Evolutionary conservation across 2,329 filamentous ascomycete genomes (phyloP).

Genomic region (Ceratocystis alfenasii): DNA sequence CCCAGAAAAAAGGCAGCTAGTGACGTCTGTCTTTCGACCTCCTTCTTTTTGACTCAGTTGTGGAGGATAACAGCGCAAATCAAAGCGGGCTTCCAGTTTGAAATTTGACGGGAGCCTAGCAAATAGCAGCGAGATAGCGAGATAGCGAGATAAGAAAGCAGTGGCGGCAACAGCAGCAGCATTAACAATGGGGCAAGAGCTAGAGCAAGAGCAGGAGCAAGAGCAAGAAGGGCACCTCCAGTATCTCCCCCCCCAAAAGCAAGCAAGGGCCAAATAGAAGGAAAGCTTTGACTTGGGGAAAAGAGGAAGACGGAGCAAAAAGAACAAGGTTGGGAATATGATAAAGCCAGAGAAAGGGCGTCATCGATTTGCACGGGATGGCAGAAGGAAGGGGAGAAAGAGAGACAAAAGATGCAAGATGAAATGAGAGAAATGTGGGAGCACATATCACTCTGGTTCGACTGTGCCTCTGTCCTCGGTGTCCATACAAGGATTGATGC

Average conservation of each 20-base stretch:
- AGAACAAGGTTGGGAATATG: constrained; percentile 1
- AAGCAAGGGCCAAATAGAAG: too few relatives aligned
- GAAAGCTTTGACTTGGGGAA: not conserved
- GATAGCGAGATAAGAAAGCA: not conserved
- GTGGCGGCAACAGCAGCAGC: too few relatives aligned
- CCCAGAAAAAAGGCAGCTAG: constrained; percentile 10
- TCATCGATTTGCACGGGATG: not conserved
- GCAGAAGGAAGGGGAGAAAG: not conserved
- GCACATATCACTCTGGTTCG: not conserved
- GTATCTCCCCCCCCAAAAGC: not conserved
- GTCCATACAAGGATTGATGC: not conserved
- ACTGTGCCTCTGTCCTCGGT: not conserved
- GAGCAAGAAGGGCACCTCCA: not conserved
- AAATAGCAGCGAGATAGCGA: not conserved
- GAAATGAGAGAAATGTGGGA: not conserved
- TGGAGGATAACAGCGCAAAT: not conserved
- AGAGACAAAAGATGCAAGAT: not conserved
- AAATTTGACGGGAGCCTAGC: not conserved
- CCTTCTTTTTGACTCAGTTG: not conserved
- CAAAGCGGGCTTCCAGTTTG: not conserved
- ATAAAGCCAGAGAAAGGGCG: not conserved
- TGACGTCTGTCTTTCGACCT: constrained; percentile 5
- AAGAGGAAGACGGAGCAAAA: not conserved
- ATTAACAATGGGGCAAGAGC: too few relatives aligned
- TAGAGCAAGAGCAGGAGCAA: not conserved